phyloP scores from a whole-genome alignment of 2,329 filamentous ascomycete species.

The Fusarium algeriense region DNA sequence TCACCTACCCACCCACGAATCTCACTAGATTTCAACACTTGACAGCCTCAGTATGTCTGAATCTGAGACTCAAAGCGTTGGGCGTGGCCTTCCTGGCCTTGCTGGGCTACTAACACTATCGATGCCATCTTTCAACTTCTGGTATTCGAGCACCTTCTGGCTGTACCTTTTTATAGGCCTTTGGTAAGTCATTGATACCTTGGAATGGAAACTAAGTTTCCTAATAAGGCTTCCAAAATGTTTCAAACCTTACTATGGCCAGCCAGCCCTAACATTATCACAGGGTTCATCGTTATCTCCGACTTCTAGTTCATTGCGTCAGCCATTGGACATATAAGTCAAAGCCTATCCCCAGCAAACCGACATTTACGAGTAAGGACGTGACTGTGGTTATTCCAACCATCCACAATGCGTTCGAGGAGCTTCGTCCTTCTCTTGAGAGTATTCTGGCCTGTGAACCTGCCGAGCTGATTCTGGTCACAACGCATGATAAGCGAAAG shows the following conservation, averaged over 20 bases:
- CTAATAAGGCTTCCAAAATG: neutral
- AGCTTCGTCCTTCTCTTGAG: constrained; percentile 83
- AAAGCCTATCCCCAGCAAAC: constrained; percentile 83
- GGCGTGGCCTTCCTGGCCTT: constrained; percentile 31
- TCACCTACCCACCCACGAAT: constrained; percentile 22
- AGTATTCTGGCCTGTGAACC: constrained; percentile 80
- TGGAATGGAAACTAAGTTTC: neutral
- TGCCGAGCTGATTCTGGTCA: constrained; percentile 84
- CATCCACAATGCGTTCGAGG: constrained; percentile 87
- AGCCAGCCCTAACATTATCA: constrained; percentile 34
- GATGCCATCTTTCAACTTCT: constrained; percentile 51
- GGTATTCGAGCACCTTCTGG: constrained; percentile 62
- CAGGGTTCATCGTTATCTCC: constrained; percentile 89
- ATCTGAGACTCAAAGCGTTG: constrained; percentile 30
- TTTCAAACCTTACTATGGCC: neutral
- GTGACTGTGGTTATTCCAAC: constrained; percentile 96
- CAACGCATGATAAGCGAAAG: constrained; percentile 82
- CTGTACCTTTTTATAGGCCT: constrained; percentile 57
- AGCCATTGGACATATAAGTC: constrained; percentile 91
- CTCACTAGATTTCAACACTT: constrained; percentile 31
- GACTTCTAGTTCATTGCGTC: constrained; percentile 85
- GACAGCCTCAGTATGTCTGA: constrained; percentile 39
- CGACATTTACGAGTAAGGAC: constrained; percentile 83
- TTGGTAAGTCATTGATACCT: constrained; percentile 57
- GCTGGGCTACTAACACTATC: constrained; percentile 33